A percentile compares a stretch with the other conserved stretches of the same genome.
Conservation (phyloP, 257 asterid species). For the Solanum stenotomum region DNA sequence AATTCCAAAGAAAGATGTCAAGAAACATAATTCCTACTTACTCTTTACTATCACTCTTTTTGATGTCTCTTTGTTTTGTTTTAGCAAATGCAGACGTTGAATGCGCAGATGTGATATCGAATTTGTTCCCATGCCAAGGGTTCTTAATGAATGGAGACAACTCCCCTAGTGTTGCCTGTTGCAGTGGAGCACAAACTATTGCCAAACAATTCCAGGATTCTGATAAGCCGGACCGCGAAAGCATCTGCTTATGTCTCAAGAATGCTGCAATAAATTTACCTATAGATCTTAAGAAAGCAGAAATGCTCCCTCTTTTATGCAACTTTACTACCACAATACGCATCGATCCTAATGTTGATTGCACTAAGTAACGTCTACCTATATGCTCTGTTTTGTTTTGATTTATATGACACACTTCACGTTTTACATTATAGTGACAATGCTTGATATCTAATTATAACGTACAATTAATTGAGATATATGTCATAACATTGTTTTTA, state of each 20-base stretch:
- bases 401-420: neutral
- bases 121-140: slow-evolving; percentile 22
- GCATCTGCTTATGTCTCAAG: slow-evolving; percentile 22
- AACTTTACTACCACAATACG: neutral
- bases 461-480: too few species aligned
- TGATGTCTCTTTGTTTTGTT: too few species aligned
- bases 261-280: slow-evolving; percentile 6
- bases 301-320: neutral
- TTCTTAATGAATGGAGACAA: slow-evolving; percentile 16
- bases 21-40: neutral
- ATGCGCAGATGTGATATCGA: slow-evolving; percentile 15
- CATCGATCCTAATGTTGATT: neutral
- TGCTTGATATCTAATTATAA: too few species aligned
- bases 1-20: neutral
- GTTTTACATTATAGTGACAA: too few species aligned
- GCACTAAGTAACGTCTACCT: neutral
- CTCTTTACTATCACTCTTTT: too few species aligned
- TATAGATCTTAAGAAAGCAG: neutral
- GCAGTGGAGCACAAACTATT: slow-evolving; percentile 9
- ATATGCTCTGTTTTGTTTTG: neutral
- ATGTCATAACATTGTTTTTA: too few species aligned
- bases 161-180: slow-evolving; percentile 17
- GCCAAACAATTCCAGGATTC: slow-evolving; percentile 8
- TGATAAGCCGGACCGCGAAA: slow-evolving; percentile 4
- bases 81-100: slow-evolving; percentile 2